Evolutionary conservation across 352 stramenopile species (phyloP), one percentile per base, ranked within the genome.

Genomic region (Phytophthora constricta): DNA sequence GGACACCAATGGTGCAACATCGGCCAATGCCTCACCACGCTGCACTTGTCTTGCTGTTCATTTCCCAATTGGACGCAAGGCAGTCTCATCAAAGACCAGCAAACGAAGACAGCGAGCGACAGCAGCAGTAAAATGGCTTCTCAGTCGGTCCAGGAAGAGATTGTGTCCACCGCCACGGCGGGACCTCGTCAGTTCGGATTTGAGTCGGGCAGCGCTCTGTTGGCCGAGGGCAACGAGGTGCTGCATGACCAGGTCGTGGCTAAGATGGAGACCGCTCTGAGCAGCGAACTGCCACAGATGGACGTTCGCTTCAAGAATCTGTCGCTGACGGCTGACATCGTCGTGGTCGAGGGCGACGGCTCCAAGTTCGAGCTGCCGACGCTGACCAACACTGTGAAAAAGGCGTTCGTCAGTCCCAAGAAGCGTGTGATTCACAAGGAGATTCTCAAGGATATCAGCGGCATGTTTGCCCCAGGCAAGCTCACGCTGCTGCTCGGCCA

Each of bases 261-360:
- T n/a, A 74, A 65, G 46, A 49, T 82, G 22, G 68, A 72, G 19
- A 49, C 49, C 7, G 65, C 77, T 1, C 45, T 76, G 14, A 63
- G 74, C n/a, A 56, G 64, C 3, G 61, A 47, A 3, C 62, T 86
- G 64, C 78, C 78, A 16, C 72, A 82, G 42, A 70, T 81, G 57
- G 72, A 84, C 26, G 70, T 86, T 14, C 76, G 72, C 16, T 84
- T 86, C 61, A 67, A 60, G n/a, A 65, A 82, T 54, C 50, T 86
- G 7, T 79, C 76, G 16, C 27, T 82, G 42, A 59, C 60, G 0
- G 77, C 77, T 3, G 68, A 77, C 48, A 61, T 77, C 8, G 37
- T 72, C 3, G 39, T 65, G 22, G 28, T 48, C 4, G 48, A 60
- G 8, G 47, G 46, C 39, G 28, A 52, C n/a, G 42, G n/a, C n/a